Evolutionary conservation across 2,329 filamentous ascomycete genomes (phyloP).

Genomic region (Xylariaceae sp.): DNA sequence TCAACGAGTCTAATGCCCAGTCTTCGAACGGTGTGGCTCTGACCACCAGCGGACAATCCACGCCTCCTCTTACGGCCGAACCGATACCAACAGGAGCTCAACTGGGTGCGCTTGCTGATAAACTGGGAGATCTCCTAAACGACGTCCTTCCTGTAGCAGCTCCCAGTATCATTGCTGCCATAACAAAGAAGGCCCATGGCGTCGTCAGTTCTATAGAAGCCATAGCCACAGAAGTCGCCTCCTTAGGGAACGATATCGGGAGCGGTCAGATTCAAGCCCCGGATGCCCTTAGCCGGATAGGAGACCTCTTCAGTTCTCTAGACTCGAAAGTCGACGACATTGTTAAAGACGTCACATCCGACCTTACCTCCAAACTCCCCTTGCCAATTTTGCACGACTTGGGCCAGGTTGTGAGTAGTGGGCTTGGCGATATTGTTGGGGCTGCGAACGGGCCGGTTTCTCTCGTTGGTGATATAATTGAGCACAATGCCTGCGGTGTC

Average conservation of each 20-base stretch:
- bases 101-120: constrained; percentile 14
- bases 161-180: constrained; percentile 19
- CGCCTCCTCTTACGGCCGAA: constrained; percentile 15
- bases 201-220: constrained; percentile 20
- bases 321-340: constrained; percentile 21
- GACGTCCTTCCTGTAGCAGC: constrained; percentile 15
- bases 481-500: constrained; percentile 24
- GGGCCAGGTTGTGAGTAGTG: constrained; percentile 16
- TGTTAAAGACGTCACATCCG: constrained; percentile 14
- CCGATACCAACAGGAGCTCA: constrained; percentile 17
- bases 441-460: constrained; percentile 21
- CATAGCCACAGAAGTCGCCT: constrained; percentile 25
- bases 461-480: constrained; percentile 21
- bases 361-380: constrained; percentile 18
- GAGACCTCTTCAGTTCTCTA: constrained; percentile 20
- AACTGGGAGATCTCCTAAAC: constrained; percentile 20
- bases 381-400: constrained; percentile 17
- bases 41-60: constrained; percentile 13
- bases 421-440: constrained; percentile 22
- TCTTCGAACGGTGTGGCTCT: constrained; percentile 19
- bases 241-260: constrained; percentile 20
- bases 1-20: constrained; percentile 12
- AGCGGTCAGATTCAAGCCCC: constrained; percentile 17
- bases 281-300: constrained; percentile 20
- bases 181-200: constrained; percentile 20